Evolutionary conservation across 2,329 filamentous ascomycete species (phyloP), one percentile per base, ranked within the genome.

Genomic region (Fusarium graminum): DNA sequence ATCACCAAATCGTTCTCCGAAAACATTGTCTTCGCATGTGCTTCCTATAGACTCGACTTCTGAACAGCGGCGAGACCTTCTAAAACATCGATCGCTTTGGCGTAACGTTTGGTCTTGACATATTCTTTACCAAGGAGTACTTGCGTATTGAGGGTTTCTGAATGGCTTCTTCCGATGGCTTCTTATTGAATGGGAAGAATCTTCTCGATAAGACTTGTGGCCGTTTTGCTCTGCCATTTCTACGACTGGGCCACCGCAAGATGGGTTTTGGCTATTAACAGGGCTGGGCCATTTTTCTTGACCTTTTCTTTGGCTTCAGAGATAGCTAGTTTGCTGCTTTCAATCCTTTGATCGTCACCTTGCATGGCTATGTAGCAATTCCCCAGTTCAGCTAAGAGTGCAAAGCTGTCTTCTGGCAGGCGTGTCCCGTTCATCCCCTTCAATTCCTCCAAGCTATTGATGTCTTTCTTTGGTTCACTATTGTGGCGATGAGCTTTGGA

Each of bases 211-310:
- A 30, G 0, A 9, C 8, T 29, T 9, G 28, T 29, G 11, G 28
- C 28, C 11, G 8, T 12, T 29, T 29, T 56, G 29, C 52, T 16
- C 42, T 40, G 3, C 2, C 7, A 25, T 14, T 30, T 16, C 1
- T 30, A 5, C 2, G 1, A 17, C 4, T 26, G 25, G 7, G 4
- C 17, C n/a, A 30, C 25, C 4, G 26, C 42, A 22, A 39, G 42
- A 0, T 30, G 2, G 11, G 7, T 19, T 12, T 13, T 53, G 2
- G 2, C 2, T 0, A 4, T 3, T 4, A 53, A 1, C 0, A 53
- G 12, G 9, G 6, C 4, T 2, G 9, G 17, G 2, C 16, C 25
- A 3, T 49, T 25, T 1, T n/a, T 13, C 12, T 17, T 6, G 0
- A 47, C 1, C 10, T 32, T 47, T 3, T 9, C 8, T 30, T 4